Percentiles rank a stretch among this genome's conserved stretches.
Evolutionary conservation across 2,329 filamentous ascomycete genomes (phyloP).

Genomic region (Neophaeococcomyces aloes): DNA sequence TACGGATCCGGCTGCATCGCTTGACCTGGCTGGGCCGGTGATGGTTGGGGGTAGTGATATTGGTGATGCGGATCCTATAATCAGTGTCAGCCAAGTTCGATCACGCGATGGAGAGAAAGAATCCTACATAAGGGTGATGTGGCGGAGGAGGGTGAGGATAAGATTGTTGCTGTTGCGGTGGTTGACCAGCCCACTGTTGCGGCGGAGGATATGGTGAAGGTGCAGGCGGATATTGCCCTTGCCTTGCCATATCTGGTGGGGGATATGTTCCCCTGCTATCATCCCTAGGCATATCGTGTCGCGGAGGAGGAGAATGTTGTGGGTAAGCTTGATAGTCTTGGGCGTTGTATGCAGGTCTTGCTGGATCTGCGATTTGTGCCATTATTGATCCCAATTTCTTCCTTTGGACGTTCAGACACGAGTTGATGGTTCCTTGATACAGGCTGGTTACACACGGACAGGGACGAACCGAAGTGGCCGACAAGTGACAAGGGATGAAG

Average conservation of each 20-base stretch:
- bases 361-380: constrained; percentile 20
- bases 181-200: constrained; percentile 23
- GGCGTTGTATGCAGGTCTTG: constrained; percentile 18
- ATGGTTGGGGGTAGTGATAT: constrained; percentile 28
- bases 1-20: constrained; percentile 30
- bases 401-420: constrained; percentile 12
- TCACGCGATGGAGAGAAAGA: constrained; percentile 12
- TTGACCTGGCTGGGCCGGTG: constrained; percentile 31
- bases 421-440: constrained; percentile 3
- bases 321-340: constrained; percentile 17
- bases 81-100: constrained; percentile 13
- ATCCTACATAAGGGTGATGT: constrained; percentile 29
- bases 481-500: constrained; percentile 12
- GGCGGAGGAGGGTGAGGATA: constrained; percentile 23
- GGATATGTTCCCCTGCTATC: constrained; percentile 19
- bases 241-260: constrained; percentile 32
- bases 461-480: constrained; percentile 19
- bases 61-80: constrained; percentile 17
- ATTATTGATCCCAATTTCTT: constrained; percentile 14
- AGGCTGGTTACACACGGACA: constrained; percentile 15
- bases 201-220: constrained; percentile 26
- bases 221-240: constrained; percentile 35
- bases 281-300: constrained; percentile 8
- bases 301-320: constrained; percentile 16
- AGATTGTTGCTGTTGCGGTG: constrained; percentile 10